These are phyloP conservation scores for Boechera divaricarpa DNA, from an alignment of 345 rosid genomes.

Conservation along the genomic window DNA sequence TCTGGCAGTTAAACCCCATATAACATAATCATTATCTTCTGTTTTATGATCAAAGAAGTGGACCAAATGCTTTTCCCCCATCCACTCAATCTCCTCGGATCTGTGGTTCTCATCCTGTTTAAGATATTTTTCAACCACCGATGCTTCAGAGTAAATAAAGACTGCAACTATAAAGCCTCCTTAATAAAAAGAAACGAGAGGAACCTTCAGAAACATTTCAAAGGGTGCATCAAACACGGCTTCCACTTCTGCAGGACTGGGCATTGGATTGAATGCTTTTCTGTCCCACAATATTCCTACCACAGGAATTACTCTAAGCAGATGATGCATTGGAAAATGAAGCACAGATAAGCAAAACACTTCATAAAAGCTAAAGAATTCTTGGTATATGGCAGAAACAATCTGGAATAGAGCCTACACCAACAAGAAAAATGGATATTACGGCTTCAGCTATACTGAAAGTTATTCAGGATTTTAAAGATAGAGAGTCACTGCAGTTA, in stretches of 20 bases:
- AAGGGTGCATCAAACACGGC: conserved; percentile 77
- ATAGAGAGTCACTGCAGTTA: no score
- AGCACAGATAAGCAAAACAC: conserved; percentile 11
- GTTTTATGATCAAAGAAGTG: conserved; percentile 66
- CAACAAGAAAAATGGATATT: neutral
- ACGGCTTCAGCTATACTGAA: no score
- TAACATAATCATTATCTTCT: conserved; percentile 51
- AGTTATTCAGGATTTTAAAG: no score
- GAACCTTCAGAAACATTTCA: conserved; percentile 83
- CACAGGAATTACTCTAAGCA: conserved; percentile 78
- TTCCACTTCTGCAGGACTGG: conserved; percentile 85
- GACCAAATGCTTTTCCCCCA: conserved; percentile 55
- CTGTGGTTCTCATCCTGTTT: conserved; percentile 71
- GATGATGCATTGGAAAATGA: conserved; percentile 64
- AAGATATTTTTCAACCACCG: neutral
- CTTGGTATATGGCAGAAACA: neutral
- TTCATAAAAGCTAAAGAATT: conserved; percentile 21
- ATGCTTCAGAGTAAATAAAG: conserved; percentile 3
- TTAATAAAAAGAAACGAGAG: conserved; percentile 11
- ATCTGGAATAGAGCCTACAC: conserved; percentile 2
- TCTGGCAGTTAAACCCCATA: conserved; percentile 78
- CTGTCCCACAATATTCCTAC: conserved; percentile 64
- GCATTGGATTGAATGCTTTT: conserved; percentile 62
- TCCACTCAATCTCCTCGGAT: conserved; percentile 65
- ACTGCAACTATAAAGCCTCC: conserved; percentile 14